A percentile compares a stretch with the other conserved stretches of the same genome.
These are phyloP conservation scores for Aphanomyces astaci DNA, from an alignment of 352 stramenopile species.

Conservation along the genomic window DNA sequence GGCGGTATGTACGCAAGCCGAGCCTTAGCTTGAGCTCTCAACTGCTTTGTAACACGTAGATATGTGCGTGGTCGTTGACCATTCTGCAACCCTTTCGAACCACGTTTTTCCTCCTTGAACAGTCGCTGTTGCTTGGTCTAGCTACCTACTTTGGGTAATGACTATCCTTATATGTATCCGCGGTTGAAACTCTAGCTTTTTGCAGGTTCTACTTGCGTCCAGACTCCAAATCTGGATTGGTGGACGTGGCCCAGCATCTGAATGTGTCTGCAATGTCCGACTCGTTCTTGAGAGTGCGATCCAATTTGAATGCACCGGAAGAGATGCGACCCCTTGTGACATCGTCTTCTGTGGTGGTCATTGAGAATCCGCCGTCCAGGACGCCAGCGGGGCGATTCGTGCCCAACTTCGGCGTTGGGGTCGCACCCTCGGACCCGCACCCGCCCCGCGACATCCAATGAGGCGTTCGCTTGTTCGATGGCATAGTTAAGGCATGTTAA, in stretches of 20 bases:
- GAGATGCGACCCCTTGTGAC: neutral
- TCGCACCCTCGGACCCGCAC: neutral
- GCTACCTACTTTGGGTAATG: neutral
- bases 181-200: neutral
- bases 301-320: neutral
- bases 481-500: neutral
- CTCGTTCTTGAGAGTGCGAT: neutral
- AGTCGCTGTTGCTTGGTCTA: conserved; percentile 5
- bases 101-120: neutral
- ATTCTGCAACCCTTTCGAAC: neutral
- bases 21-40: neutral
- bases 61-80: neutral
- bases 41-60: neutral
- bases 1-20: neutral
- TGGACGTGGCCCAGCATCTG: neutral
- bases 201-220: neutral
- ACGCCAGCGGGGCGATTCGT: neutral
- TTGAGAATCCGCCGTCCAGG: neutral
- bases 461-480: neutral
- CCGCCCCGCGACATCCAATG: neutral
- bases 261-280: neutral
- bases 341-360: neutral
- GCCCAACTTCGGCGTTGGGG: conserved; percentile 5
- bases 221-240: neutral
- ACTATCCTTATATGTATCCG: neutral